phyloP scores from a whole-genome alignment of 73 alveolate genomes.

The Blepharisma japonicum region DNA sequence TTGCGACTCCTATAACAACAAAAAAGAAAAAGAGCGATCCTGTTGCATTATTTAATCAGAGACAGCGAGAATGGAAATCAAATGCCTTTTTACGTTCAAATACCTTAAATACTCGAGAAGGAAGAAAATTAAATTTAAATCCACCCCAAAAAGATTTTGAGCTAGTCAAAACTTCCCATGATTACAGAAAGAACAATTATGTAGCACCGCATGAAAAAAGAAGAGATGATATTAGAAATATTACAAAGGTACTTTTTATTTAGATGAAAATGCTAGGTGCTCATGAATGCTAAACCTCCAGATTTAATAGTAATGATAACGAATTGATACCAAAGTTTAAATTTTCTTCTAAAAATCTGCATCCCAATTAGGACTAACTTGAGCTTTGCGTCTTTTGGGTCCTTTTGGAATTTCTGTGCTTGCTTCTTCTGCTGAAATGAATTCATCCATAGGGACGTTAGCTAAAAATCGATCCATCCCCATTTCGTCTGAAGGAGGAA shows the following conservation, averaged over 20 bases:
- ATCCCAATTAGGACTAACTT: conserved; percentile 5
- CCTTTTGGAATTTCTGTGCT: conserved; percentile 12
- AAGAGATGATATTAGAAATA: conserved; percentile 21
- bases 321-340: too few relatives aligned
- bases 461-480: conserved; percentile 3
- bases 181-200: background rate
- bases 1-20: background rate
- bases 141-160: conserved; percentile 12
- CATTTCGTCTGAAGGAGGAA: background rate
- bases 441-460: conserved; percentile 6
- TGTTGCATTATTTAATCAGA: conserved; percentile 19
- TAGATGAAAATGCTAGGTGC: too few relatives aligned
- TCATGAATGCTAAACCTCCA: too few relatives aligned
- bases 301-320: too few relatives aligned
- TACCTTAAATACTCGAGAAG: conserved; percentile 26
- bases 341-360: background rate
- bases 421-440: background rate
- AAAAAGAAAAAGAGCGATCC: conserved; percentile 19
- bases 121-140: conserved; percentile 15
- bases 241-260: too few relatives aligned
- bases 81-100: conserved; percentile 12
- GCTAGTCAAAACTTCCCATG: background rate
- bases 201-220: conserved; percentile 25
- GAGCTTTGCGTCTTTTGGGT: background rate
- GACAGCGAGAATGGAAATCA: conserved; percentile 25